Evolutionary conservation across 2,329 filamentous ascomycete genomes (phyloP), one percentile per base, ranked within the genome.

Genomic region (Cordyceps cateniannulata): DNA sequence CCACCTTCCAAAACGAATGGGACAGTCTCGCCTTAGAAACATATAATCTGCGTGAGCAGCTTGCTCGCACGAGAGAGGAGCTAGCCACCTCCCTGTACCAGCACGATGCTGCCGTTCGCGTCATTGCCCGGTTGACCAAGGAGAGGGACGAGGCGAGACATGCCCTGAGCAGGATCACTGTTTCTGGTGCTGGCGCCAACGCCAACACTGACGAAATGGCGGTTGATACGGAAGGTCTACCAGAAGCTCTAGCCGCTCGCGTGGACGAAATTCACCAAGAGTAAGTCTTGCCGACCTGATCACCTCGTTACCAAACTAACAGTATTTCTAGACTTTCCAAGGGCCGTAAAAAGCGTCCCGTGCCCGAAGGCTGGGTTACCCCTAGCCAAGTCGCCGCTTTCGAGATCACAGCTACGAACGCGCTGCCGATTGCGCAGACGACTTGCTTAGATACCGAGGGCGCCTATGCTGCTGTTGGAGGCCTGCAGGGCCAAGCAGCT

Each of bases 1-100:
- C 91, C 54, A 89, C 93, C 44, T 98, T 99, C 74, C 95, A 99
- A 74, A 96, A 96, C 74, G 95, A 99, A 81, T 99, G 95, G 95
- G 95, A 99, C 73, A 88, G 93, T 9, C 79, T 97, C 49, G 91
- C 93, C 14, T 80, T 98, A 40, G 95, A 99, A 77, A 90, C 91
- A 55, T 97, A 92, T 74, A 95, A 91, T 66, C 79, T 98, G 63
- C 89, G 90, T 76, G 90, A 97, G 74, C 91, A 96, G 71, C 81
- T 99, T 64, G 83, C 88, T 56, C 90, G 96, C 72, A 96, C 93
- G 47, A 83, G 93, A 66, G 93, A 97, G 76, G 95, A 99, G 78
- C 85, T 99, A 61, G 91, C 91, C 61, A 95, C 91, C 1, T 91
- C 95, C 0, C 81, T 99, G 25, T 99, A 99, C 76, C 93, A 98